phyloP scores from a whole-genome alignment of 352 stramenopile species.

The Pythium utonaiense region DNA sequence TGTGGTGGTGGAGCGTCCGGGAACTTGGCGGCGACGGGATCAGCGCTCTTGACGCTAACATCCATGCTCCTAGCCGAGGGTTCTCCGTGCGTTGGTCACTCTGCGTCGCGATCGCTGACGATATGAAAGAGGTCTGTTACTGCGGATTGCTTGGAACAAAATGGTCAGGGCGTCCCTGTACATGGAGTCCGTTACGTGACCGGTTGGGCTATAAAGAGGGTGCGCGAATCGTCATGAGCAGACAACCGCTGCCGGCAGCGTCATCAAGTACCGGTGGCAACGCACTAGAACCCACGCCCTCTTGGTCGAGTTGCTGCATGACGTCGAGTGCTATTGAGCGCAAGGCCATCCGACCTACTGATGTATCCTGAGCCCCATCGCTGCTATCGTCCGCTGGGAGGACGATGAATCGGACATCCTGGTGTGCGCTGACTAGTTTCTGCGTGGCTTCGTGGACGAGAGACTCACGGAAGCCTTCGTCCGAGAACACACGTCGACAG shows the following conservation, averaged over 20 bases:
- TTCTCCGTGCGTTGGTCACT: too few species aligned
- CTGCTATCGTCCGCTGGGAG: slow-evolving; percentile 6
- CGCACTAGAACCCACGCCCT: not conserved
- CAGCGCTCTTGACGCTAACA: too few species aligned
- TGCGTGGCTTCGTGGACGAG: slow-evolving; percentile 33
- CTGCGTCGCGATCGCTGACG: too few species aligned
- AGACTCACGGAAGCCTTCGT: slow-evolving; percentile 42
- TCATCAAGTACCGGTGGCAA: slow-evolving; percentile 4
- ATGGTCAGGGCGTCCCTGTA: too few species aligned
- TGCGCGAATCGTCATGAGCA: slow-evolving; percentile 9
- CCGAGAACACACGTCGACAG: slow-evolving; percentile 44
- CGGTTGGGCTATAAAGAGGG: not conserved
- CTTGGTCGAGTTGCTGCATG: slow-evolving; percentile 6
- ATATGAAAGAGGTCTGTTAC: too few species aligned
- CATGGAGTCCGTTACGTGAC: too few species aligned
- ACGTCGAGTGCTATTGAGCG: slow-evolving; percentile 16
- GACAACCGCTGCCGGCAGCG: slow-evolving; percentile 4
- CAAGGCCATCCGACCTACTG: slow-evolving; percentile 15
- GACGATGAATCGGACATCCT: slow-evolving; percentile 35
- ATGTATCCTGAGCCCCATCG: not conserved
- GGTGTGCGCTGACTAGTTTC: slow-evolving; percentile 14
- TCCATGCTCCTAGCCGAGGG: too few species aligned
- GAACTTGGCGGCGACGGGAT: too few species aligned
- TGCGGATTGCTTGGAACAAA: too few species aligned
- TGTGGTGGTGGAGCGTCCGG: too few species aligned